Conservation (phyloP, 2,329 filamentous ascomycete species). For the Epichloe aotearoae region DNA sequence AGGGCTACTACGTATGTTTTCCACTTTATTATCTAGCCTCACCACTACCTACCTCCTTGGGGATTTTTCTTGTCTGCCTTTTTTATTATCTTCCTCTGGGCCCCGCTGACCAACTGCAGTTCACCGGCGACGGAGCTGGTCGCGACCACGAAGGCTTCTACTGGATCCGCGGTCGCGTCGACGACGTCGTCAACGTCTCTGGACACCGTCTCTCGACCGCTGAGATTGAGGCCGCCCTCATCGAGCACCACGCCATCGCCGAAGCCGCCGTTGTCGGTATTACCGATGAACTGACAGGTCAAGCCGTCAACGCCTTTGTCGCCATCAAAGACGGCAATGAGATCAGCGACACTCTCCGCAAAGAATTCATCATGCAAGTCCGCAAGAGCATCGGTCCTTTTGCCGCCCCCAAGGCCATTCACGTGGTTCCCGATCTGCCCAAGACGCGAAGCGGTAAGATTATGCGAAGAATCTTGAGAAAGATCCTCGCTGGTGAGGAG, state of each 20-base stretch:
- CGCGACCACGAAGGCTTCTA: conserved; percentile 98
- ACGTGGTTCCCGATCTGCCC: conserved; percentile 81
- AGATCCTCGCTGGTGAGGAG: conserved; percentile 94
- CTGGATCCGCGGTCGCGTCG: conserved; percentile 97
- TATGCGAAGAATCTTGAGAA: conserved; percentile 91
- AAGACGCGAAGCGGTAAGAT: conserved; percentile 99
- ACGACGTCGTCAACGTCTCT: conserved; percentile 96
- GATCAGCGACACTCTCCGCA: conserved; percentile 65
- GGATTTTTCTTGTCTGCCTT: background rate
- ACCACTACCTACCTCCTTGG: no score
- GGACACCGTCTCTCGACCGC: conserved; percentile 93
- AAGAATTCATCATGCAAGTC: conserved; percentile 88
- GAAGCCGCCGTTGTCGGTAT: conserved; percentile 95
- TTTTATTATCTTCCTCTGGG: background rate
- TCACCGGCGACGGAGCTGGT: conserved; percentile 86
- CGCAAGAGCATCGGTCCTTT: conserved; percentile 97
- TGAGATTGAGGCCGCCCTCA: conserved; percentile 91
- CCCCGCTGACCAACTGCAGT: conserved; percentile 31
- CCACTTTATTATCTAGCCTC: background rate
- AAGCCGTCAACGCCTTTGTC: conserved; percentile 95
- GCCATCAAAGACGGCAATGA: conserved; percentile 78
- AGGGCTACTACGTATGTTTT: conserved; percentile 84
- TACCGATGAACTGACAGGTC: conserved; percentile 83
- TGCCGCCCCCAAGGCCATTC: conserved; percentile 87
- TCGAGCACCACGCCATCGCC: conserved; percentile 80